These are phyloP conservation scores for Ophiosphaerella korrae DNA, from an alignment of 2,329 filamentous ascomycete genomes.

Conservation along the genomic window DNA sequence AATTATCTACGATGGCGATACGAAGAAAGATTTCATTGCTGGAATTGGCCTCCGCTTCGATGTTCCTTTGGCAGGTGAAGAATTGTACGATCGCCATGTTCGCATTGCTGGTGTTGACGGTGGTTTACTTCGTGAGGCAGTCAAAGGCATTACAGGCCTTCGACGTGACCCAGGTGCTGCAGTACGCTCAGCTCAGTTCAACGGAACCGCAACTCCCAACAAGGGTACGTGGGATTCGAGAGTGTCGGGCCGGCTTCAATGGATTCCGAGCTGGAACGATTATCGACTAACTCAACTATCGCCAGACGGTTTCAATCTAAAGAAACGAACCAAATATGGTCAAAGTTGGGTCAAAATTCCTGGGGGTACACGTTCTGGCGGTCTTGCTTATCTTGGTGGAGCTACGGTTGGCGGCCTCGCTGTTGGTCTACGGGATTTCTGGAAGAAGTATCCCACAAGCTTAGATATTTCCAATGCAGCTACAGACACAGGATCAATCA, in stretches of 20 bases:
- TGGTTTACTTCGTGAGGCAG: conserved; percentile 62
- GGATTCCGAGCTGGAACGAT: conserved; percentile 65
- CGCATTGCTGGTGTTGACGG: conserved; percentile 61
- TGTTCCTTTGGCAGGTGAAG: conserved; percentile 59
- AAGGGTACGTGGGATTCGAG: conserved; percentile 54
- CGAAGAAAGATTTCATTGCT: conserved; percentile 57
- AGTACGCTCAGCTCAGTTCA: conserved; percentile 58
- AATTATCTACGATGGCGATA: conserved; percentile 60
- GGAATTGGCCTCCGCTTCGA: conserved; percentile 62
- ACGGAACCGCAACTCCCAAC: conserved; percentile 53
- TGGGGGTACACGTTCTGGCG: conserved; percentile 60
- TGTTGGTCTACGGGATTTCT: conserved; percentile 64
- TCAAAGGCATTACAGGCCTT: conserved; percentile 65
- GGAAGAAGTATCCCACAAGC: conserved; percentile 66
- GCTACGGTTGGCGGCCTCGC: conserved; percentile 64
- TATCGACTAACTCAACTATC: conserved; percentile 64
- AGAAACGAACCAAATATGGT: conserved; percentile 64
- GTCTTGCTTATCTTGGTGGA: conserved; percentile 64
- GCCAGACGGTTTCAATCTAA: conserved; percentile 64
- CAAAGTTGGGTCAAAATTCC: conserved; percentile 65
- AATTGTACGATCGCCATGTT: conserved; percentile 64
- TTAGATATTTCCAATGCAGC: conserved; percentile 61
- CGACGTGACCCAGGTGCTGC: conserved; percentile 59
- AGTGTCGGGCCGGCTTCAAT: conserved; percentile 56
- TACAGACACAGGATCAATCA: conserved; percentile 58